Conservation (phyloP, 2,329 filamentous ascomycete species). For the Chaetomiaceae sp. region DNA sequence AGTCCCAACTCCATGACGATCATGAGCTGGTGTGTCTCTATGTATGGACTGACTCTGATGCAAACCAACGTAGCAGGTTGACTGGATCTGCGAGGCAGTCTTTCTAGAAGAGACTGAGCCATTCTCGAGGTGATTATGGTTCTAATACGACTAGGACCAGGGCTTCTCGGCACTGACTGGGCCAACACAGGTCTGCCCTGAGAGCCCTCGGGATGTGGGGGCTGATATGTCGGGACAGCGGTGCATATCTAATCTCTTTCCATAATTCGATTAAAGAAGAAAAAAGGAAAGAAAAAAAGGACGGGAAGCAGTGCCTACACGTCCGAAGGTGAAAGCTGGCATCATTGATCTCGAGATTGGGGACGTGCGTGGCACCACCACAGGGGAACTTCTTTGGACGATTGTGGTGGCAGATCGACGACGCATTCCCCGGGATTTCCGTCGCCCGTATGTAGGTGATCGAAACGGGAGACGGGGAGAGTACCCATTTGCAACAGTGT, state of each 20-base stretch:
- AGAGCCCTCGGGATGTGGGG: neutral
- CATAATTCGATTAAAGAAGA: too few relatives aligned
- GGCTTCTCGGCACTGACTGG: neutral
- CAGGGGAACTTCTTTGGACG: neutral
- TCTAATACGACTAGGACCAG: neutral
- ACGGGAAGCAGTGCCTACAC: too few relatives aligned
- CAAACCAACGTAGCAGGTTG: too few relatives aligned
- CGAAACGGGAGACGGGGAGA: slow-evolving; percentile 9
- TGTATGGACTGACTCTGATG: too few relatives aligned
- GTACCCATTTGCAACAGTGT: neutral
- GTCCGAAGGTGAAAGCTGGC: neutral
- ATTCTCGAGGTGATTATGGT: neutral
- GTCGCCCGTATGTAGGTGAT: slow-evolving; percentile 11
- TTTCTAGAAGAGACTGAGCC: neutral
- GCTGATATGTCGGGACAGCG: too few relatives aligned
- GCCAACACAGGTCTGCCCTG: neutral
- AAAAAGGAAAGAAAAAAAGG: too few relatives aligned
- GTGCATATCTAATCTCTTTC: too few relatives aligned
- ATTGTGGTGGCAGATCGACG: neutral
- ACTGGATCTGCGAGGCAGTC: too few relatives aligned
- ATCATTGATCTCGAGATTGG: too few relatives aligned
- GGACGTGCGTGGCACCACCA: neutral
- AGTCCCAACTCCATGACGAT: too few relatives aligned
- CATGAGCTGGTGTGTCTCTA: too few relatives aligned
- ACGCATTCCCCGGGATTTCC: slow-evolving; percentile 8